Evolutionary conservation across 2,329 filamentous ascomycete genomes (phyloP), one percentile per base, ranked within the genome.

Genomic region (Cyclaneusma minus): DNA sequence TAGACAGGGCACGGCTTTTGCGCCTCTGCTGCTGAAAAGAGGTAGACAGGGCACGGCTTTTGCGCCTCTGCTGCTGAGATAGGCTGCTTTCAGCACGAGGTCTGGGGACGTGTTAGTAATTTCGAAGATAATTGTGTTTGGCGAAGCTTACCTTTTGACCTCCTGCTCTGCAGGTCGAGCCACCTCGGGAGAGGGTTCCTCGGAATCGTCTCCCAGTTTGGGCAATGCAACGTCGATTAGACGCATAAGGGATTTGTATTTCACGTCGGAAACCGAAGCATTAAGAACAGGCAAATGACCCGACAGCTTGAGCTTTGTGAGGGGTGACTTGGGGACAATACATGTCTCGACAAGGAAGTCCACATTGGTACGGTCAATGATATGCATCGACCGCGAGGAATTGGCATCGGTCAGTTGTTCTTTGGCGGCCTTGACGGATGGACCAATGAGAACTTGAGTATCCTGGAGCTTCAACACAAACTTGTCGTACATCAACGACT

Each of bases 241-340:
- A 41, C 74, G 85, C 89, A 99, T 98, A 32, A 98, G 51, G 23
- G 72, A 85, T 56, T 95, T 98, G 59, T 98, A 98, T 49, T 98
- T 98, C 19, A 73, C 73, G 42, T 99, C 91, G 0, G 89, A 95
- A 19, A 91, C 75, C 1, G 80, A 81, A 7, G 81, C 89, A 48
- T 95, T 87, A 1, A 99, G 62, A 27, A 95, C 74, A 1, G 91
- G 89, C 28, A 99, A 61, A 41, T 91, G 83, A 2, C 89, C 89
- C 2, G 84, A 91, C 17, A 99, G 71, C 33, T 82, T 78, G 39
- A 94, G 75, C 43, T 89, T 89, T 9, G 89, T 91, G 25, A 99
- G 58, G 0, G 87, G 79, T 1, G 83, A 83, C 47, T 94, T 94
- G 1, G 89, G 89, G n/a, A 98, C 60, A 39, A 99, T 99, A 6